Evolutionary conservation across 441 rosid genomes (phyloP).

Genomic region (Pelargonium australe): DNA sequence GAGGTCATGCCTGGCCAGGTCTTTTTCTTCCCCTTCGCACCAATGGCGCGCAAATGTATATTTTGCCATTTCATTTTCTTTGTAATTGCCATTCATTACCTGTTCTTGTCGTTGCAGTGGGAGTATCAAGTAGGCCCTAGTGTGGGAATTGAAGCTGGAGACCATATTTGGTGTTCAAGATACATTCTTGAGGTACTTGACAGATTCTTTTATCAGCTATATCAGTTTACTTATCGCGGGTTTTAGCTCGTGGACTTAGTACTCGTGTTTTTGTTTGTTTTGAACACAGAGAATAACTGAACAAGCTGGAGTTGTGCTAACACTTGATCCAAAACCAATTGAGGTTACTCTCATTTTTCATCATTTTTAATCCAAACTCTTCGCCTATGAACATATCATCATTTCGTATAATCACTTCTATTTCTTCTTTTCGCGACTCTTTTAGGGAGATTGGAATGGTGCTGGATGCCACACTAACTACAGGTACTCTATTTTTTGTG

Average conservation of each 20-base stretch:
- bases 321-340: slow-evolving; percentile 90
- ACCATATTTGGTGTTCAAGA: slow-evolving; percentile 90
- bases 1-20: slow-evolving; percentile 99
- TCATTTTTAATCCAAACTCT: background rate
- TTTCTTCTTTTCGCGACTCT: slow-evolving; percentile 9
- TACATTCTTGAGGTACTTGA: slow-evolving; percentile 79
- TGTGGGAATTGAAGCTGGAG: slow-evolving; percentile 92
- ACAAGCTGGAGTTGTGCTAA: slow-evolving; percentile 88
- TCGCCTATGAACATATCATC: background rate
- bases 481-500: slow-evolving; percentile 35
- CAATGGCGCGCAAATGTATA: background rate
- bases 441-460: slow-evolving; percentile 97
- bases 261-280: background rate
- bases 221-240: background rate
- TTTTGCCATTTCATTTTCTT: background rate
- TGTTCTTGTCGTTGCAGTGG: slow-evolving; percentile 48
- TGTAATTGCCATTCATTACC: no score
- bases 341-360: slow-evolving; percentile 33
- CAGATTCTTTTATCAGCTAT: background rate
- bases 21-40: slow-evolving; percentile 11
- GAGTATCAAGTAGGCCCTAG: slow-evolving; percentile 98
- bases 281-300: slow-evolving; percentile 80
- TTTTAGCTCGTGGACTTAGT: background rate
- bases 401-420: background rate
- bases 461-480: slow-evolving; percentile 98